A percentile compares a stretch with the other conserved stretches of the same genome.
phyloP scores from a whole-genome alignment of 768 basidiomycete species.

The Boletellus emodensis region DNA sequence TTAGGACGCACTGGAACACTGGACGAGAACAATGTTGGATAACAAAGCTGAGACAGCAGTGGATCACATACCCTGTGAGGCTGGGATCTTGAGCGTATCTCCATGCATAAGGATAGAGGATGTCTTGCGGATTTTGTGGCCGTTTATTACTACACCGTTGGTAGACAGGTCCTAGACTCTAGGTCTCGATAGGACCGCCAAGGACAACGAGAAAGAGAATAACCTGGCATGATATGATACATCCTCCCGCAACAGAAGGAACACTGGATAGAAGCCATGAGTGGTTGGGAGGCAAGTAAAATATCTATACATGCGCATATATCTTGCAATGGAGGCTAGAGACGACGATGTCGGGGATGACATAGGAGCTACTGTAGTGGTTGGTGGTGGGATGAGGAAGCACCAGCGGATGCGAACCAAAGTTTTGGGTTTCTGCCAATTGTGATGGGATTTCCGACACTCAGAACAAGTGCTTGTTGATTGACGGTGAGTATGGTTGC shows the following conservation, averaged over 20 bases:
- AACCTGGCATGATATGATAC: conserved; percentile 80
- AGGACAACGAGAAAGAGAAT: not conserved
- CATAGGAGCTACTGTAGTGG: conserved; percentile 46
- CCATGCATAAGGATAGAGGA: conserved; percentile 76
- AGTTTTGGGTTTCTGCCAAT: conserved; percentile 70
- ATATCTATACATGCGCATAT: conserved; percentile 57
- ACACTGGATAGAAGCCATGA: conserved; percentile 42
- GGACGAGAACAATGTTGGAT: not conserved
- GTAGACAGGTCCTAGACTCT: conserved; percentile 63
- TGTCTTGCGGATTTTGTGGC: conserved; percentile 59
- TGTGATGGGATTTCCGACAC: conserved; percentile 56
- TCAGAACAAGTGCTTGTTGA: conserved; percentile 52
- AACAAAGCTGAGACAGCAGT: not conserved
- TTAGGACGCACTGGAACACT: conserved; percentile 68
- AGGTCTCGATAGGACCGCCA: not conserved
- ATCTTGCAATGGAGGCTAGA: conserved; percentile 74
- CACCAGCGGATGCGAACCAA: conserved; percentile 41
- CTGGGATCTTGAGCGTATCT: conserved; percentile 64
- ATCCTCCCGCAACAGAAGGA: conserved; percentile 62
- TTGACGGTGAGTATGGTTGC: not conserved
- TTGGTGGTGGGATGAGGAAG: not conserved
- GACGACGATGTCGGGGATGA: conserved; percentile 57
- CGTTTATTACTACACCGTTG: conserved; percentile 72
- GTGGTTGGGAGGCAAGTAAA: not conserved
- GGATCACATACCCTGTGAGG: conserved; percentile 51